A percentile compares a stretch with the other conserved stretches of the same genome.
phyloP scores from a whole-genome alignment of 176 grass and related monocot genomes.

The Phoenix roebelenii region DNA sequence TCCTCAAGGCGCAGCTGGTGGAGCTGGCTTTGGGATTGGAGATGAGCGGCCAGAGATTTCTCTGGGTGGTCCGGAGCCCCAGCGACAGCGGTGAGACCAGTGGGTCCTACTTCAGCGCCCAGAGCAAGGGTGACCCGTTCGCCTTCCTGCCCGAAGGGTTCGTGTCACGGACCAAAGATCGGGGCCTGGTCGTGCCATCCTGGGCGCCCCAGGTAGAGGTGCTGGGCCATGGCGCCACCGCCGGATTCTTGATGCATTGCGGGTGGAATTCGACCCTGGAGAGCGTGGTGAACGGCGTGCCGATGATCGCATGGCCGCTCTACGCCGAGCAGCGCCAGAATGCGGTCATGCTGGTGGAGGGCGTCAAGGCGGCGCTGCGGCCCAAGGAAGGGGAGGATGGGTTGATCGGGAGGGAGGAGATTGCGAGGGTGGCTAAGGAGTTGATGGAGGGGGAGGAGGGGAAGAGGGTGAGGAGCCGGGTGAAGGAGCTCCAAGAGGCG shows the following conservation, averaged over 20 bases:
- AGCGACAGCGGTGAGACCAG: neutral
- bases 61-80: neutral
- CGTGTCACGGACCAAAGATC: neutral
- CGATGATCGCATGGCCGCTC: slow-evolving; percentile 14
- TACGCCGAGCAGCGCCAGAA: slow-evolving; percentile 9
- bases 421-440: neutral
- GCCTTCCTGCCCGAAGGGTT: neutral
- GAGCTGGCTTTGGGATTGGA: slow-evolving; percentile 6
- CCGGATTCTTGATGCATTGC: slow-evolving; percentile 2
- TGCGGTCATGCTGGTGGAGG: neutral
- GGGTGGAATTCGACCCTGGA: slow-evolving; percentile 13
- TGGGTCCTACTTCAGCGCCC: neutral
- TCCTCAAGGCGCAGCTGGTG: neutral
- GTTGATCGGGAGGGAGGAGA: neutral
- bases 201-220: slow-evolving; percentile 4
- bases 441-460: slow-evolving; percentile 7
- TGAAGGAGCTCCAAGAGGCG: neutral
- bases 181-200: neutral
- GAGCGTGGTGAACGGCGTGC: slow-evolving; percentile 6
- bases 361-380: neutral
- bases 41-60: neutral
- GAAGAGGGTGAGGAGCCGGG: neutral
- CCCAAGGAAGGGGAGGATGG: neutral
- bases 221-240: neutral
- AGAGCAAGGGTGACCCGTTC: neutral